Conservation (phyloP, 2,329 filamentous ascomycete species). For the Allantophomopsis cytisporea region DNA sequence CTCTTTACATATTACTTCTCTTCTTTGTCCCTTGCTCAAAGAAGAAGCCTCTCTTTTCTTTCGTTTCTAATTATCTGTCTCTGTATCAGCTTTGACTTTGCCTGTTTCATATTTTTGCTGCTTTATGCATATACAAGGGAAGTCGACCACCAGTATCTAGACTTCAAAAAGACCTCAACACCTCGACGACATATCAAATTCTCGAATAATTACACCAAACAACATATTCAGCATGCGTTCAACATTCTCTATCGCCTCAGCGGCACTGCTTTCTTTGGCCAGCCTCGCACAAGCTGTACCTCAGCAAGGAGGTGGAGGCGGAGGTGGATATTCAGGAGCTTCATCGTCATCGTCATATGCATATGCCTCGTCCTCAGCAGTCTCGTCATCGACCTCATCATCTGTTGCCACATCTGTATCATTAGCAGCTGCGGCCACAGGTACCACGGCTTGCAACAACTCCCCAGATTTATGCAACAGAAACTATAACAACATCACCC, state of each 20-base stretch:
- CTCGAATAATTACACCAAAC: background rate
- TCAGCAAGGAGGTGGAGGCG: conserved; percentile 4
- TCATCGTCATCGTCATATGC: background rate
- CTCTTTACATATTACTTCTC: no score
- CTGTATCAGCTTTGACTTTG: background rate
- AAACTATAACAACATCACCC: conserved; percentile 62
- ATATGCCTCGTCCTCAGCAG: background rate
- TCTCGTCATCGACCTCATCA: conserved; percentile 3
- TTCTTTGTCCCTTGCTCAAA: no score
- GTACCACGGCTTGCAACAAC: conserved; percentile 53
- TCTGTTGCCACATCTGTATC: conserved; percentile 4
- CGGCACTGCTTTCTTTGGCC: conserved; percentile 11
- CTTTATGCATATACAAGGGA: background rate
- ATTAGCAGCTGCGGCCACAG: conserved; percentile 10
- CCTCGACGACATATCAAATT: background rate
- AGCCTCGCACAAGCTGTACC: conserved; percentile 9
- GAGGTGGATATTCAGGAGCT: background rate
- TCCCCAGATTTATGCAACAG: conserved; percentile 59
- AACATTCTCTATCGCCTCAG: conserved; percentile 9
- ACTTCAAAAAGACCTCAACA: background rate
- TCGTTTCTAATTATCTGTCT: background rate
- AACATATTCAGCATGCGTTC: conserved; percentile 3
- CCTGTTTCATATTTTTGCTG: background rate
- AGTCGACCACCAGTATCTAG: background rate
- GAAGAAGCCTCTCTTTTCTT: background rate